Conservation (phyloP, 257 asterid species). For the Plectranthus barbatus region DNA sequence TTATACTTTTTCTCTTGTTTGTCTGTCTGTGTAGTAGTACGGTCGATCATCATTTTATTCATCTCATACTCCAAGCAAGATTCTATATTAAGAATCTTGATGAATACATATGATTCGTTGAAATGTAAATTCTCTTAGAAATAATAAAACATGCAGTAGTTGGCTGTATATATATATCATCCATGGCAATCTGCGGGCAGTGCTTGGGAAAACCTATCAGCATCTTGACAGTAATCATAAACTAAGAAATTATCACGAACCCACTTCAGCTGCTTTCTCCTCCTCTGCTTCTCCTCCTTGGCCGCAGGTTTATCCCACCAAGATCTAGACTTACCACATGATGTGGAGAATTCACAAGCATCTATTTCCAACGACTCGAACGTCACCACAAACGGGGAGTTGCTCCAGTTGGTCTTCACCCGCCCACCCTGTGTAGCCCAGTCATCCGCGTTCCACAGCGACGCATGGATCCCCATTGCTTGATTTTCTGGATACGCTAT, state of each 20-base stretch:
- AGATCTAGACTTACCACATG: constrained; percentile 35
- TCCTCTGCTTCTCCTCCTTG: constrained; percentile 22
- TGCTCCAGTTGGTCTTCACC: constrained; percentile 54
- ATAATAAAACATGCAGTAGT: not conserved
- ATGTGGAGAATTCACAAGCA: constrained; percentile 33
- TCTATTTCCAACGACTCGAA: constrained; percentile 33
- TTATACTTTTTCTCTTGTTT: too few relatives aligned
- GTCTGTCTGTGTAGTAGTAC: too few relatives aligned
- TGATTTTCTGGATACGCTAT: constrained; percentile 34
- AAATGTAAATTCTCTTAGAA: too few relatives aligned
- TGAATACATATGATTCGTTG: too few relatives aligned
- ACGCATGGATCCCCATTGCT: constrained; percentile 54
- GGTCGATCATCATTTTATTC: too few relatives aligned
- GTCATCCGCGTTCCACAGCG: constrained; percentile 52
- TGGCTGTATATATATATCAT: not conserved
- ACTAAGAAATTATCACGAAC: constrained; percentile 29
- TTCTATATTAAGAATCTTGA: too few relatives aligned
- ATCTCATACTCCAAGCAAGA: too few relatives aligned
- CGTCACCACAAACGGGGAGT: constrained; percentile 36
- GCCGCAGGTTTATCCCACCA: constrained; percentile 60
- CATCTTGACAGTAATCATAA: constrained; percentile 54
- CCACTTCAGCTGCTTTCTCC: constrained; percentile 26
- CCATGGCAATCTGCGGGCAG: constrained; percentile 43
- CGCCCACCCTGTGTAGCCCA: constrained; percentile 69
- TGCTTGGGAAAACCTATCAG: constrained; percentile 28